Evolutionary conservation across 139 green algal species (phyloP), one percentile per base, ranked within the genome.

Genomic region (Raphidocelis subcapitata): DNA sequence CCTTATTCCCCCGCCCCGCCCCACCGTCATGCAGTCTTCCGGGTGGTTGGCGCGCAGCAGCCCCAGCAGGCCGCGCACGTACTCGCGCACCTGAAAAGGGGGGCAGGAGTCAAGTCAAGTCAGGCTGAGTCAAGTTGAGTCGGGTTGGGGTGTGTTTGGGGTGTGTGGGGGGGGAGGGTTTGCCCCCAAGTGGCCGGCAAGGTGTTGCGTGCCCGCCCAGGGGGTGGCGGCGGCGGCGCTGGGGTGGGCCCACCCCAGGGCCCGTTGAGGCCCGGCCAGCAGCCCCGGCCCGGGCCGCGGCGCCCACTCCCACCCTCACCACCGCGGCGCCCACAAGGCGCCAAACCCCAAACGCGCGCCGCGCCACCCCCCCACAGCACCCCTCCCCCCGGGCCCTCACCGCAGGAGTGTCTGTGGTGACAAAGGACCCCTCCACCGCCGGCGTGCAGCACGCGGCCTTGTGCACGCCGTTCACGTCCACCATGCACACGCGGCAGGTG

Each of bases 11-110:
- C n/a, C n/a, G n/a, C n/a, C n/a, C n/a, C n/a, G n/a, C n/a, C n/a
- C n/a, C n/a, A n/a, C n/a, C n/a, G 46, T 77, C 80, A 87, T 86
- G 75, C 80, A 86, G 62, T 86, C 80, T 31, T 82, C 68, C 4
- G 79, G 79, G 62, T 88, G 82, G 62, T 75, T 79, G n/a, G 69
- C 57, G 10, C 78, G 72, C 41, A 88, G 69, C 36, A 84, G 65
- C 5, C 65, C 16, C 35, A 88, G 67, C 54, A 57, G 75, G 31
- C 67, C 67, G 3, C 65, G 71, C 10, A 88, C 51, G 8, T 8
- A 41, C 60, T 37, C 31, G 31, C 21, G 18, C 21, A 46, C 60
- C 28, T 67, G 60, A 8, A 14, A 16, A 28, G 26, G 26, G 26
- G 41, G 41, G 41, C 41, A 62, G 26, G n/a, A 16, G 55, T 5